A percentile compares a stretch with the other conserved stretches of the same genome.
phyloP scores from a whole-genome alignment of 208 protist genomes.

The Trypanosoma theileri region DNA sequence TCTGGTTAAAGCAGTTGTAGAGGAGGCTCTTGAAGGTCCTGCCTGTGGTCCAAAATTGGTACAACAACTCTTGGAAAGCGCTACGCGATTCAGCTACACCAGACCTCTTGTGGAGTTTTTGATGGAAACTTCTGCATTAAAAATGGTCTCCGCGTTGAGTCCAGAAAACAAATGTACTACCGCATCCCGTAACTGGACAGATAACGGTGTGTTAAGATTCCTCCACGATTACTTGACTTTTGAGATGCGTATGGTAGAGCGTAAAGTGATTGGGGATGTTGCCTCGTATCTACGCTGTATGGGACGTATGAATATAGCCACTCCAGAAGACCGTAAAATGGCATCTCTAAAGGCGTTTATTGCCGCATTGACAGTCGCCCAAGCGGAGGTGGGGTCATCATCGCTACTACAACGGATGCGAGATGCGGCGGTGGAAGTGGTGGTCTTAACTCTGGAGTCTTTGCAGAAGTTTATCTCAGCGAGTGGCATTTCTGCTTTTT shows the following conservation, averaged over 20 bases:
- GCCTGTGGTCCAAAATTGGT: constrained; percentile 49
- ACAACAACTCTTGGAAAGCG: constrained; percentile 42
- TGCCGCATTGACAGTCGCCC: constrained; percentile 32
- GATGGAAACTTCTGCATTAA: constrained; percentile 21
- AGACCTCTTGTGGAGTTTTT: constrained; percentile 38
- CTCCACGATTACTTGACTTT: constrained; percentile 13
- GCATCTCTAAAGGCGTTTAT: constrained; percentile 36
- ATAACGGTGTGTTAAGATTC: constrained; percentile 4
- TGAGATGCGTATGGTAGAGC: constrained; percentile 17
- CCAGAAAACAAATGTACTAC: background rate
- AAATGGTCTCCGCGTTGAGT: constrained; percentile 29
- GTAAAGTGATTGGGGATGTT: constrained; percentile 10
- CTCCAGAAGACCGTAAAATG: constrained; percentile 22
- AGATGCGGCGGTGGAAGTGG: constrained; percentile 18
- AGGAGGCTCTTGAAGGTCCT: constrained; percentile 61
- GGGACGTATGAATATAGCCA: background rate
- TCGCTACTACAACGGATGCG: constrained; percentile 7
- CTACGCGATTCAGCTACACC: constrained; percentile 49
- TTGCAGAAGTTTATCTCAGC: constrained; percentile 6
- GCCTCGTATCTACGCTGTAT: constrained; percentile 12
- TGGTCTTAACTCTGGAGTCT: constrained; percentile 18
- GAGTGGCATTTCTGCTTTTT: constrained; percentile 12
- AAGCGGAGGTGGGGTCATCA: constrained; percentile 9
- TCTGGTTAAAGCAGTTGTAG: constrained; percentile 64
- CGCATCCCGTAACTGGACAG: constrained; percentile 10